Evolutionary conservation across 306 rosid genomes (phyloP), one percentile per base, ranked within the genome.

Genomic region (Trifolium subterraneum): DNA sequence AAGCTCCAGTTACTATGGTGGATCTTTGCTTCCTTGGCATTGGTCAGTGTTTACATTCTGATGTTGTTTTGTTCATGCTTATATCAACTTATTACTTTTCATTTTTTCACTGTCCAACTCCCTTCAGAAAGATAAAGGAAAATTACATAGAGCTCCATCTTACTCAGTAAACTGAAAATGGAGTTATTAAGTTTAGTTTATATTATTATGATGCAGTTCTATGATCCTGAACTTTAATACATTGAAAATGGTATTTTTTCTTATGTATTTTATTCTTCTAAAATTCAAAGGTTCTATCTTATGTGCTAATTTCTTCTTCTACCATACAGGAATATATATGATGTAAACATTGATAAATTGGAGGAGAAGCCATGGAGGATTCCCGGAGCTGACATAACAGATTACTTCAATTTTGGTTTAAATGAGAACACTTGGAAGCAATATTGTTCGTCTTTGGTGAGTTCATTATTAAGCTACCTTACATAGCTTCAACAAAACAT

Each of bases 391-490:
- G 90, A 90, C 76, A 66, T 80, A 14, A 85, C 88, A 10, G 89
- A 88, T 81, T 88, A 85, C 81, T 90, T 88, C 85, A 88, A 88
- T 71, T 90, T 87, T 25, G 90, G 87, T 78, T 88, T 90, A 77
- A 63, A 82, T 9, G 96, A 90, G 79, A 86, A 81, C 42, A 80
- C 83, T 64, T 90, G 96, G 96, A 90, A 88, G 79, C 76, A 78
- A 42, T 90, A 90, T 76, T 82, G 93, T 79, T 66, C 31, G 27
- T 82, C 92, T 50, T 80, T 88, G 90, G 96, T 90, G 83, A 68
- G 77, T 73, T 69, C 68, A 64, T 58, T 72, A 42, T 50, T 78
- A 54, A 70, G 22, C 71, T 36, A 36, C 39, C 39, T 36, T 8
- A 36, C 39, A 36, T 36, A 36, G 10, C 39, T 36, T 36, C 39